Evolutionary conservation across 2,329 filamentous ascomycete species (phyloP).

Genomic region (Aspergillus sp.): DNA sequence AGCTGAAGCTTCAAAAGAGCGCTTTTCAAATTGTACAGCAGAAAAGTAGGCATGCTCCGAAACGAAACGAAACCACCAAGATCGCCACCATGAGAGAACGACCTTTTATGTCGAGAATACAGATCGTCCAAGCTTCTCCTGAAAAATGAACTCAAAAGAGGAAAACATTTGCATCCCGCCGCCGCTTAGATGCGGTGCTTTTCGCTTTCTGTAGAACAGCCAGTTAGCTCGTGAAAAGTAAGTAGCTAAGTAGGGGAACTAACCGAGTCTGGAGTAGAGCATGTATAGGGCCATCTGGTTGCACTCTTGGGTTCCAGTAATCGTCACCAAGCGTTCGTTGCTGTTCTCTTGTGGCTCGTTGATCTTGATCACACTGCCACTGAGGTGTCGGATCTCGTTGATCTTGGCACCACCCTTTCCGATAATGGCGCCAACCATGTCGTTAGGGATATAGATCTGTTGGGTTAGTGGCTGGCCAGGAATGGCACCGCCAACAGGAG

Average conservation of each 20-base stretch:
- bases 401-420: conserved; percentile 99
- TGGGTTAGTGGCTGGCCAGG: conserved; percentile 88
- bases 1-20: conserved; percentile 13
- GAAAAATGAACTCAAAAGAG: conserved; percentile 16
- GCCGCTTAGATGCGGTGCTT: conserved; percentile 68
- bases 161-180: conserved; percentile 10
- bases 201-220: conserved; percentile 65
- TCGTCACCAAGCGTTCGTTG: conserved; percentile 96
- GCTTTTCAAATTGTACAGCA: conserved; percentile 43
- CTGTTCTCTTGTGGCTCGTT: conserved; percentile 99
- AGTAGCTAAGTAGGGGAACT: conserved; percentile 14
- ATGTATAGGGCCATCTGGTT: conserved; percentile 99
- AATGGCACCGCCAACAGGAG: conserved; percentile 73
- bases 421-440: conserved; percentile 99
- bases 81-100: conserved; percentile 23
- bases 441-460: conserved; percentile 98
- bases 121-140: conserved; percentile 31
- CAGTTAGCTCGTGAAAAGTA: conserved; percentile 13
- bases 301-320: conserved; percentile 96
- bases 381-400: conserved; percentile 97
- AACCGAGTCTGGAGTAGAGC: conserved; percentile 96
- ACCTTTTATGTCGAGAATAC: conserved; percentile 20
- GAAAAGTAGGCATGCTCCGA: conserved; percentile 20
- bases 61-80: conserved; percentile 26
- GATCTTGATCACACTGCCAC: conserved; percentile 98